Evolutionary conservation across 352 stramenopile species (phyloP), one percentile per base, ranked within the genome.

Genomic region (Peronospora belbahrii): DNA sequence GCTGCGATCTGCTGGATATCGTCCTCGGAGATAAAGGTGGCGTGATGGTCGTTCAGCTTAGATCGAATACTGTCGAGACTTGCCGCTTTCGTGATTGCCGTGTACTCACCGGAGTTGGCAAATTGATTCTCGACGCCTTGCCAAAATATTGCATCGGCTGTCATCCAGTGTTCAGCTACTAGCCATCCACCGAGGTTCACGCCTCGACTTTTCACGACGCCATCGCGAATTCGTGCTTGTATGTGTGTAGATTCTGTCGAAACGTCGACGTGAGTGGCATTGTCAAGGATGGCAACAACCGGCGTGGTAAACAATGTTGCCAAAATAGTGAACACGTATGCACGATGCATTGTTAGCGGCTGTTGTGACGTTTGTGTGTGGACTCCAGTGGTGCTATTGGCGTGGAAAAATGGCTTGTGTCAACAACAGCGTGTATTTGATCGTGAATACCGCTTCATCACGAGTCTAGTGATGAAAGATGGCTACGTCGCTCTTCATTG

Each of bases 161-260:
- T 83, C 82, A 93, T 89, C 82, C 82, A 93, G 63, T 86, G 55
- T 50, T 93, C 82, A 10, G 67, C 67, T 19, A 90, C 79, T 17
- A 93, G 61, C 82, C 82, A 93, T 0, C 74, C 66, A n/a, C 82
- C 82, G 17, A 93, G 69, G 48, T 93, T 90, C 10, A 93, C 82
- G 14, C 73, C 78, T 25, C 67, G 67, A 47, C 62, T 75, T 33
- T 60, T 62, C n/a, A 72, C 52, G 10, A 55, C 35, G 10, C 65
- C 65, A 15, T 43, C 47, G 37, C 61, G 65, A 56, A 74, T 71
- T n/a, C 40, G 33, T 22, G 6, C 10, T 52, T 68, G 61, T 4
- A 74, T 45, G 44, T 74, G 65, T 11, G 20, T 30, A 31, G 15
- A 44, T 0, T 18, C 27, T 22, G 20, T 9, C 17, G 45, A 11